phyloP scores from a whole-genome alignment of 1,284 basidiomycete species.

The Cryptococcus wingfieldii region DNA sequence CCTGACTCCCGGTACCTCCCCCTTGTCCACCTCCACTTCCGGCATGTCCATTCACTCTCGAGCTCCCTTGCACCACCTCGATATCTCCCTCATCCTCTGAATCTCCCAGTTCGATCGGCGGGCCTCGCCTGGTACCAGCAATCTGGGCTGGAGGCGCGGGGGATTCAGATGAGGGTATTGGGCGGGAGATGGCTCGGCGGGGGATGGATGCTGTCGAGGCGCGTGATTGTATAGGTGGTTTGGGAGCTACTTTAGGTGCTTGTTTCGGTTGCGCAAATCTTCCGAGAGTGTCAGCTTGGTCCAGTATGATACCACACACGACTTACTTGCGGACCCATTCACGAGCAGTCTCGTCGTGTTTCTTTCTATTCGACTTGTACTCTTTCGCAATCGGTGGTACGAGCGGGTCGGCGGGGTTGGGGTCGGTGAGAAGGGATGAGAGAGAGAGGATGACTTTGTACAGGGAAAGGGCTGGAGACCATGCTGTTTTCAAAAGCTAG shows the following conservation, averaged over 20 bases:
- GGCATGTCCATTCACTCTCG: background rate
- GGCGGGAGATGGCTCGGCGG: conserved; percentile 2
- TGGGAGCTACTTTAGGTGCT: conserved; percentile 15
- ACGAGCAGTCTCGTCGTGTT: conserved; percentile 86
- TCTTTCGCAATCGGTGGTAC: conserved; percentile 59
- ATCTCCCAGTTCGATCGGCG: conserved; percentile 3
- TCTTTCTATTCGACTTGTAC: conserved; percentile 83
- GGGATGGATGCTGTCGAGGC: conserved; percentile 6
- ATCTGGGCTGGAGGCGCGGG: conserved; percentile 14
- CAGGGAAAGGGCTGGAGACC: conserved; percentile 83
- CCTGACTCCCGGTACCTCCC: background rate
- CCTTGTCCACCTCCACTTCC: conserved; percentile 3
- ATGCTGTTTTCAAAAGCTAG: conserved; percentile 79
- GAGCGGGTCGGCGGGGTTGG: conserved; percentile 64
- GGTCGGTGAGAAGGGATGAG: conserved; percentile 79
- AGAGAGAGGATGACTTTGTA: conserved; percentile 88
- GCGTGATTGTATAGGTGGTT: conserved; percentile 3
- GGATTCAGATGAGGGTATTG: conserved; percentile 6
- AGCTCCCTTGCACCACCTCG: conserved; percentile 5
- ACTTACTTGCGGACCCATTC: conserved; percentile 93
- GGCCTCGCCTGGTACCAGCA: conserved; percentile 13
- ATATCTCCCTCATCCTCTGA: conserved; percentile 3
- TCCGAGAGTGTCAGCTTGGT: background rate
- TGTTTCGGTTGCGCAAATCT: conserved; percentile 5
- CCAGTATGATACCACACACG: background rate